Base-by-base conservation (phyloP, 371 early-diverging fungal species). In the Haplosporangium sp. region DNA sequence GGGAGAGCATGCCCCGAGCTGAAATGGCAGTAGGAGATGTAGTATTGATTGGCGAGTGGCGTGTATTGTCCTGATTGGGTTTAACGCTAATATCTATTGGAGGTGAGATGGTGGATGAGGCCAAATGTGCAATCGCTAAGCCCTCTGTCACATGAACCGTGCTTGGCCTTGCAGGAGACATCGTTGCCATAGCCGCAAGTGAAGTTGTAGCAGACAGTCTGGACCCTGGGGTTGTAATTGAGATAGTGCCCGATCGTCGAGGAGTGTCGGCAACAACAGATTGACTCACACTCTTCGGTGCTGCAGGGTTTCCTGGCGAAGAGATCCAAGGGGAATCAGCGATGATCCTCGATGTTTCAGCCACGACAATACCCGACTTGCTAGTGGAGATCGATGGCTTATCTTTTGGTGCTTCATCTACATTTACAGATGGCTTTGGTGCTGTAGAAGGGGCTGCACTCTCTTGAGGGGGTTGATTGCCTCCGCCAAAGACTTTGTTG, bases 401-500 rank as follows among this genome's bases (percentile, higher is more conserved):
- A 45, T 68, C 71, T 4, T 42, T 65, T 11, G 61, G 38, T 0
- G 48, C 7, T 50, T 69, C 65, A 1, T 35, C n/a, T 48, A 63
- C 17, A 4, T 34, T 44, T 19, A 11, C 47, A 20, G 65, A 1
- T 7, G 45, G 20, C 34, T 57, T 57, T 17, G 2, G 40, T 38
- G 56, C 17, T 37, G 34, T 61, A 2, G 55, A 27, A 11, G 67
- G 34, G 48, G 58, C 71, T 10, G 50, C 1, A 40, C 58, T 48
- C 2, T 66, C 68, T 35, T 35, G 27, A 0, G 65, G 17, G 2
- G 68, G 17, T 1, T 48, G 68, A 11, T 53, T 53, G 48, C 58
- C 67, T 11, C 66, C 72, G 13, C 82, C 72, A 63, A 81, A 81
- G 48, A 81, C 72, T 56, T 81, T 81, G 57, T 68, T 81, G 27